Evolutionary conservation across 2,329 filamentous ascomycete species (phyloP).

Genomic region (Xylaria sp.): DNA sequence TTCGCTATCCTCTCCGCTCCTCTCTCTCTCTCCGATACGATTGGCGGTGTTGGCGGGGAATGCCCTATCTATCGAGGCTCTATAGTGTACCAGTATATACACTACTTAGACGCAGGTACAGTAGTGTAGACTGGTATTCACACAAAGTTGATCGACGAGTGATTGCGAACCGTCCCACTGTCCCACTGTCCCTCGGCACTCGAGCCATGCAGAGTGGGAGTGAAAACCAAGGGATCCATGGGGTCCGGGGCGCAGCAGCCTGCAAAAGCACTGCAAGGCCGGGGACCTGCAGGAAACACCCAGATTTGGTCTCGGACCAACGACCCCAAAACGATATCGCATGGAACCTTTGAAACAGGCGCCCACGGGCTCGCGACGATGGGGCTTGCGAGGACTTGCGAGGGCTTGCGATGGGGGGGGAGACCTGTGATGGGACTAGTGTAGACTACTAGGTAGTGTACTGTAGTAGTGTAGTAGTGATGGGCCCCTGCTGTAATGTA

Average conservation of each 20-base stretch:
- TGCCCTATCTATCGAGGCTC: neutral
- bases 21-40: neutral
- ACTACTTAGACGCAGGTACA: too few species aligned
- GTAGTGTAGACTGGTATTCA: too few species aligned
- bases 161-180: neutral
- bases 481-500: too few species aligned
- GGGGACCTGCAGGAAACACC: constrained; percentile 17
- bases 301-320: constrained; percentile 25
- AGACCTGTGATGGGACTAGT: too few species aligned
- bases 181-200: too few species aligned
- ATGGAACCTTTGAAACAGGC: constrained; percentile 34
- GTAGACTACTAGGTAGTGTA: too few species aligned
- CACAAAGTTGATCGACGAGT: too few species aligned
- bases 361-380: constrained; percentile 28
- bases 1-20: neutral
- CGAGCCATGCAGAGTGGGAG: too few species aligned
- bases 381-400: too few species aligned
- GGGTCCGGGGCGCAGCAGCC: constrained; percentile 16
- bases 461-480: too few species aligned
- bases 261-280: constrained; percentile 9
- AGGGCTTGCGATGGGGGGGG: too few species aligned
- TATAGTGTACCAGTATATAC: neutral
- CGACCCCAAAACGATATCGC: constrained; percentile 22
- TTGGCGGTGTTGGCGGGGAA: neutral
- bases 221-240: constrained; percentile 10